Conservation (phyloP, 1,139 yeast genomes). For the Ogataea hybrid region DNA sequence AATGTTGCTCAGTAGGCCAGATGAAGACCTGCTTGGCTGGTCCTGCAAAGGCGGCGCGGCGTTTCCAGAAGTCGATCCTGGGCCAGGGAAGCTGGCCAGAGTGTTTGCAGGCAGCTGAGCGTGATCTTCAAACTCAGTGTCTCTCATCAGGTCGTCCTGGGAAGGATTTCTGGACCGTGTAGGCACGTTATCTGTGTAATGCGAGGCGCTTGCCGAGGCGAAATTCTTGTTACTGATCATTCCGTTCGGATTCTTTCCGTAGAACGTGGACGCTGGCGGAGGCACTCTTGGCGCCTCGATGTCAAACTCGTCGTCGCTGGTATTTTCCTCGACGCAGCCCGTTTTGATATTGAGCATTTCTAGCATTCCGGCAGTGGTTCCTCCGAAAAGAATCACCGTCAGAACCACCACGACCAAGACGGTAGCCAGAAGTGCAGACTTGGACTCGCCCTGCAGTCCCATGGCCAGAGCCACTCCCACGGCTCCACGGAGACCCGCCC, state of each 20-base stretch:
- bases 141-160: slow-evolving; percentile 35
- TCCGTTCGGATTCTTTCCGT: slow-evolving; percentile 10
- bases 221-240: slow-evolving; percentile 16
- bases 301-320: slow-evolving; percentile 92
- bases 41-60: slow-evolving; percentile 6
- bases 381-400: slow-evolving; percentile 95
- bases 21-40: slow-evolving; percentile 2
- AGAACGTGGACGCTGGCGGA: slow-evolving; percentile 6
- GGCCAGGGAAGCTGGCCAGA: slow-evolving; percentile 22
- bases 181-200: slow-evolving; percentile 22
- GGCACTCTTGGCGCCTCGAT: slow-evolving; percentile 63
- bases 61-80: slow-evolving; percentile 8
- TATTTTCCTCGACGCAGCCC: slow-evolving; percentile 81
- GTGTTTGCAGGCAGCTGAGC: slow-evolving; percentile 36
- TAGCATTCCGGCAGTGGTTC: slow-evolving; percentile 97
- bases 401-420: slow-evolving; percentile 94
- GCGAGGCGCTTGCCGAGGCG: slow-evolving; percentile 13
- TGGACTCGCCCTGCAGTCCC: slow-evolving; percentile 94
- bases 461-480: slow-evolving; percentile 99
- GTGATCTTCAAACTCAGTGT: slow-evolving; percentile 32
- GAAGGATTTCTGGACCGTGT: slow-evolving; percentile 27
- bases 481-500: slow-evolving; percentile 99
- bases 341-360: slow-evolving; percentile 91
- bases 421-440: slow-evolving; percentile 86
- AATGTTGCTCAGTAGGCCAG: slow-evolving; percentile 31